Evolutionary conservation across 371 early-diverging fungal genomes (phyloP).

Genomic region (Mucor lusitanicus): DNA sequence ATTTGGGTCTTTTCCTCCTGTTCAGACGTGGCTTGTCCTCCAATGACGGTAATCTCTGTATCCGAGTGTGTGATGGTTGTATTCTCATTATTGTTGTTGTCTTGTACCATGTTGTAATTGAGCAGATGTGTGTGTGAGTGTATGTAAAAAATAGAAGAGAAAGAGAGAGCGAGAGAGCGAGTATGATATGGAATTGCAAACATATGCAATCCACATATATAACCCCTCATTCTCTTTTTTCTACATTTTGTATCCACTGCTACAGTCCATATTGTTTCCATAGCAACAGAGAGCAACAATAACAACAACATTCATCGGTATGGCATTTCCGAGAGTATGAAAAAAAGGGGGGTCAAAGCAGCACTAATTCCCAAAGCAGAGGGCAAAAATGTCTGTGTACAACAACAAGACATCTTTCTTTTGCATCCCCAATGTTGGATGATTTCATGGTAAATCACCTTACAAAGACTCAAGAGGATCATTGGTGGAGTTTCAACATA

Average conservation of each 20-base stretch:
- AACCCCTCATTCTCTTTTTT: neutral
- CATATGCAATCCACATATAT: neutral
- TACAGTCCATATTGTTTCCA: neutral
- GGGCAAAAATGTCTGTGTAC: neutral
- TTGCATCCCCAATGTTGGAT: neutral
- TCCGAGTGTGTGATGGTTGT: conserved; percentile 1
- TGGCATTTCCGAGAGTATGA: conserved; percentile 4
- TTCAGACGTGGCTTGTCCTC: neutral
- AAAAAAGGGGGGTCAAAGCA: neutral
- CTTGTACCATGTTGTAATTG: conserved; percentile 1
- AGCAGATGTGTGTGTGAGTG: too few relatives aligned
- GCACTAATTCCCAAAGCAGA: neutral
- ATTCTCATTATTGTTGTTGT: conserved; percentile 6
- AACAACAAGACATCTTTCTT: neutral
- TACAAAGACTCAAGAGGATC: neutral
- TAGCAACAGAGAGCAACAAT: neutral
- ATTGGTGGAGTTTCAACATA: neutral
- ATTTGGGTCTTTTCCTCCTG: neutral
- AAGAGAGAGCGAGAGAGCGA: neutral
- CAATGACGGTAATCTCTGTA: conserved; percentile 8
- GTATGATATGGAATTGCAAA: neutral
- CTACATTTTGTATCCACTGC: too few relatives aligned
- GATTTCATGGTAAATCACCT: neutral
- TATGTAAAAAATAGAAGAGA: neutral
- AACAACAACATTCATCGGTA: conserved; percentile 7